phyloP scores from a whole-genome alignment of 345 rosid species.

The Ceriops zippeliana region DNA sequence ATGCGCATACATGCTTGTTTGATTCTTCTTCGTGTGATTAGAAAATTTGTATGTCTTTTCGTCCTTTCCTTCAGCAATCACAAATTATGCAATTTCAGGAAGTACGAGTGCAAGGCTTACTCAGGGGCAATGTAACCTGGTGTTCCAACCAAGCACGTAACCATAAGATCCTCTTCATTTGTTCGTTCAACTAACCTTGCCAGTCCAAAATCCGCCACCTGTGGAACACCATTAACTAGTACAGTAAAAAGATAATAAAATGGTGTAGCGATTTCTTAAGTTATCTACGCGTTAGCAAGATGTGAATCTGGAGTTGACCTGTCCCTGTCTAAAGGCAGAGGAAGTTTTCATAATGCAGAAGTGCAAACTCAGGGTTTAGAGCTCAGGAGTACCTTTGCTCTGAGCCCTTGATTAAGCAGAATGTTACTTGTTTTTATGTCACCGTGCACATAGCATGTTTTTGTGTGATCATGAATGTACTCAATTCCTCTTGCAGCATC shows the following conservation, averaged over 20 bases:
- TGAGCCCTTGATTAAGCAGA: slow-evolving; percentile 32
- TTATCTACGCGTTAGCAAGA: no score
- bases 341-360: neutral
- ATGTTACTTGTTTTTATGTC: slow-evolving; percentile 39
- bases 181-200: slow-evolving; percentile 35
- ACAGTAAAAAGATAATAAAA: neutral
- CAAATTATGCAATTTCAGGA: neutral
- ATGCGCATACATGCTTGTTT: neutral
- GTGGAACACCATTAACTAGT: neutral
- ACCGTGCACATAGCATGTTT: slow-evolving; percentile 34
- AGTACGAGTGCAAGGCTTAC: slow-evolving; percentile 15
- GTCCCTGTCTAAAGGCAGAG: no score
- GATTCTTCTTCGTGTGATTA: neutral
- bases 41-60: neutral
- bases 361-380: neutral
- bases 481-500: slow-evolving; percentile 41
- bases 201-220: slow-evolving; percentile 41
- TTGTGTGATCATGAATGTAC: slow-evolving; percentile 41
- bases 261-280: no score
- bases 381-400: slow-evolving; percentile 29
- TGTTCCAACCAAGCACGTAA: slow-evolving; percentile 35
- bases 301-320: no score
- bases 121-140: slow-evolving; percentile 39
- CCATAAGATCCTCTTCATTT: slow-evolving; percentile 27
- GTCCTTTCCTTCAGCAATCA: neutral